Evolutionary conservation across 306 rosid genomes (phyloP).

Genomic region (Fragaria iinumae): DNA sequence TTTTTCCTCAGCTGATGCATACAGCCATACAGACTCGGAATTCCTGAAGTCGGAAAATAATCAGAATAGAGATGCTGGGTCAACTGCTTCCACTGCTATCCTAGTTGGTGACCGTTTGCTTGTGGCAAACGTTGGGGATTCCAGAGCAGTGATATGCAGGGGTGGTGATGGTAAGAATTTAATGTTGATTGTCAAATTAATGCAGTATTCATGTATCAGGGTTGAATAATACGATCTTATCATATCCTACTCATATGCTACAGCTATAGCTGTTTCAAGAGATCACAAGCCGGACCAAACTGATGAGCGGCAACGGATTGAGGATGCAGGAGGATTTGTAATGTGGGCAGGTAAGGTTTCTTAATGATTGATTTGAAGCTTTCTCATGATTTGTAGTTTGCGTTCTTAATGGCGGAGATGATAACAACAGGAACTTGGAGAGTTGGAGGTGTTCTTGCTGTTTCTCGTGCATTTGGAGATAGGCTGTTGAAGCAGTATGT

Average conservation of each 20-base stretch:
- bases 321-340: slow-evolving; percentile 95
- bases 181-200: slow-evolving; percentile 9
- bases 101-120: slow-evolving; percentile 93
- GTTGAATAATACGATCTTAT: slow-evolving; percentile 11
- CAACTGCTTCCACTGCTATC: slow-evolving; percentile 97
- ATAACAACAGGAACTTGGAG: slow-evolving; percentile 87
- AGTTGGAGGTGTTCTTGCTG: slow-evolving; percentile 99
- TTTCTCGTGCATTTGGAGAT: slow-evolving; percentile 98
- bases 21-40: slow-evolving; percentile 85
- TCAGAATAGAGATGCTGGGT: slow-evolving; percentile 91
- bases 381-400: slow-evolving; percentile 2
- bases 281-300: slow-evolving; percentile 98
- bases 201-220: slow-evolving; percentile 13
- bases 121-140: slow-evolving; percentile 97
- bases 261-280: slow-evolving; percentile 95
- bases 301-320: slow-evolving; percentile 93
- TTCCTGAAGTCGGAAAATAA: slow-evolving; percentile 84
- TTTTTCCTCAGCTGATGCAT: slow-evolving; percentile 75
- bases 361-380: background rate
- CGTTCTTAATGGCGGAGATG: slow-evolving; percentile 20
- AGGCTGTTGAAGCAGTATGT: slow-evolving; percentile 93
- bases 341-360: slow-evolving; percentile 87
- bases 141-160: slow-evolving; percentile 92
- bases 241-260: slow-evolving; percentile 24
- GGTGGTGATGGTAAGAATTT: slow-evolving; percentile 71